Conservation (phyloP, 306 rosid species). For the Abrus pulchellus region DNA sequence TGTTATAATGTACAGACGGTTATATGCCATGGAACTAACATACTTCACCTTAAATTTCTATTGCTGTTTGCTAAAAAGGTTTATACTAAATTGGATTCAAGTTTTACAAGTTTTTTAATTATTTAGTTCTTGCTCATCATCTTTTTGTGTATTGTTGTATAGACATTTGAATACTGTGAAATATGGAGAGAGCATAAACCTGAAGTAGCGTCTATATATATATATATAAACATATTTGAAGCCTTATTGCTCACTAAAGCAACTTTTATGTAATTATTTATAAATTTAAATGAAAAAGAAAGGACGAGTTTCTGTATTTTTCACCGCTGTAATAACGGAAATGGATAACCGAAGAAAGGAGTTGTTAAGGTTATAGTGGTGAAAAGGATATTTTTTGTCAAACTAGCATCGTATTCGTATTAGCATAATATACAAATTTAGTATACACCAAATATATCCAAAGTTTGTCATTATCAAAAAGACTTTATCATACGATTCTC, state of each 20-base stretch:
- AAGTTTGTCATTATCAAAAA: conserved; percentile 23
- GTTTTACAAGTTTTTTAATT: no score
- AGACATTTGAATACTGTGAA: no score
- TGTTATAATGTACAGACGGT: no score
- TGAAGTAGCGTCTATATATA: no score
- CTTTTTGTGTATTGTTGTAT: no score
- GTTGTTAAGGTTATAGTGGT: neutral
- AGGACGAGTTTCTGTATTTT: neutral
- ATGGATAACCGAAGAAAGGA: neutral
- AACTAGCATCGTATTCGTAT: neutral
- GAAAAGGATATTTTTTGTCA: neutral
- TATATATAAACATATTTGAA: neutral
- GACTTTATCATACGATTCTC: conserved; percentile 21
- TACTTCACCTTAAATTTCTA: no score
- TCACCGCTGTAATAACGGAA: neutral
- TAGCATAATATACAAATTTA: neutral
- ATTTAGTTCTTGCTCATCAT: no score
- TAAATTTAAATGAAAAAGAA: neutral
- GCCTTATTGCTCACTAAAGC: neutral
- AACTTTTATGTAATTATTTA: neutral
- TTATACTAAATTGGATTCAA: no score
- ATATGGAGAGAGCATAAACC: no score
- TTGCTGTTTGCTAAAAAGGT: no score
- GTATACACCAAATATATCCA: neutral
- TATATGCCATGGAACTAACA: no score